These are phyloP conservation scores for Penstemon davidsonii DNA, from an alignment of 257 asterid species.

Conservation along the genomic window DNA sequence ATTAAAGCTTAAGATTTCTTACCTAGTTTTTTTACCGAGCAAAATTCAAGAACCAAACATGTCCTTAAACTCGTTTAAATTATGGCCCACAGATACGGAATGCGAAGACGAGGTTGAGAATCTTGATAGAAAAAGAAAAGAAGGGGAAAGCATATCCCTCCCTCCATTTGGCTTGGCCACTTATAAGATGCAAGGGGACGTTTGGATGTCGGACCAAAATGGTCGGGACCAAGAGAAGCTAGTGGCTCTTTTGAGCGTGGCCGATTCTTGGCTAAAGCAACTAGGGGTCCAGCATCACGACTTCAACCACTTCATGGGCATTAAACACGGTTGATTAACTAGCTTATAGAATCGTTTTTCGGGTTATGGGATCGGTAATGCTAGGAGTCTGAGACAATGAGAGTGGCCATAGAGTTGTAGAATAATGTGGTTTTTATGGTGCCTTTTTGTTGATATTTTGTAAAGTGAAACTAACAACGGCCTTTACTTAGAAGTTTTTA, in stretches of 20 bases:
- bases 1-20: no score
- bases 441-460: conserved; percentile 22
- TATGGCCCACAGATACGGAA: conserved; percentile 34
- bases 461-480: conserved; percentile 27
- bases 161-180: conserved; percentile 84
- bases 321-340: conserved; percentile 49
- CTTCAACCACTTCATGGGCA: conserved; percentile 85
- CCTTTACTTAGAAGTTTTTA: conserved; percentile 21
- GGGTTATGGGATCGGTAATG: conserved; percentile 3
- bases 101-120: conserved; percentile 31
- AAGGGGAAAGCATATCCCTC: conserved; percentile 39
- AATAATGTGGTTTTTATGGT: conserved; percentile 14
- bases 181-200: conserved; percentile 66
- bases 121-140: conserved; percentile 34
- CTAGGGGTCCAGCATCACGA: conserved; percentile 87
- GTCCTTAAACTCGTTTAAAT: background rate
- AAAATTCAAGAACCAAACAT: no score
- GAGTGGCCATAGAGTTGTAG: conserved; percentile 26
- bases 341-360: conserved; percentile 24
- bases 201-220: conserved; percentile 51
- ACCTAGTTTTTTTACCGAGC: no score
- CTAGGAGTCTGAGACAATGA: conserved; percentile 5
- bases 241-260: conserved; percentile 66
- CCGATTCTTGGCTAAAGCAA: conserved; percentile 97
- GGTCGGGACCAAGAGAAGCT: conserved; percentile 55